A percentile compares a stretch with the other conserved stretches of the same genome.
Conservation (phyloP, 192 early-diverging fungal genomes). For the Pilobolus umbonatus region DNA sequence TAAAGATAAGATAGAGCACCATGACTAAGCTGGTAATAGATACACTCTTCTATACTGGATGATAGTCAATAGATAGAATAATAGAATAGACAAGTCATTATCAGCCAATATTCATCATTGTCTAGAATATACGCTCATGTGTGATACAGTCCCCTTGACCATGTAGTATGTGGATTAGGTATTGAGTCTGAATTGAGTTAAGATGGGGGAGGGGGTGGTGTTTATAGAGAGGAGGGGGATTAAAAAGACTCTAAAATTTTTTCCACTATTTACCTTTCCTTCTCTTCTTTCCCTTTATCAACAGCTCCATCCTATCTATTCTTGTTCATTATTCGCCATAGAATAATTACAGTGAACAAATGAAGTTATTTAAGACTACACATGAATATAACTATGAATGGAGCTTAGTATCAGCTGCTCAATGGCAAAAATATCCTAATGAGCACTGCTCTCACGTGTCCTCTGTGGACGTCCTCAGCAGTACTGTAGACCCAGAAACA, state of each 20-base stretch:
- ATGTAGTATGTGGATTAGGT: too few species aligned
- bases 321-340: not conserved
- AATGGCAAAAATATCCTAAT: slow-evolving; percentile 99
- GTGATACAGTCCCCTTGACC: too few species aligned
- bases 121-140: too few species aligned
- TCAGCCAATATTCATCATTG: too few species aligned
- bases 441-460: slow-evolving; percentile 85
- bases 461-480: slow-evolving; percentile 84
- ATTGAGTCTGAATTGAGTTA: too few species aligned
- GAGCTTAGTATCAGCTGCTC: slow-evolving; percentile 75
- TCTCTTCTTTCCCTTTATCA: not conserved
- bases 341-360: slow-evolving; percentile 28
- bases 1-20: too few species aligned
- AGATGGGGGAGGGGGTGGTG: too few species aligned
- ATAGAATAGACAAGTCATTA: too few species aligned
- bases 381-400: slow-evolving; percentile 81
- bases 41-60: too few species aligned
- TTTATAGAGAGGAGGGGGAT: too few species aligned
- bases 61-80: too few species aligned
- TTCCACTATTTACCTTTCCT: not conserved
- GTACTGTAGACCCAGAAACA: slow-evolving; percentile 73
- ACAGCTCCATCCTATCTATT: not conserved
- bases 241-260: not conserved
- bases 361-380: slow-evolving; percentile 84
- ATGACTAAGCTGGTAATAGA: too few species aligned